Evolutionary conservation across 1,139 yeast species (phyloP).

Genomic region (Yamadazyma epiphylla): DNA sequence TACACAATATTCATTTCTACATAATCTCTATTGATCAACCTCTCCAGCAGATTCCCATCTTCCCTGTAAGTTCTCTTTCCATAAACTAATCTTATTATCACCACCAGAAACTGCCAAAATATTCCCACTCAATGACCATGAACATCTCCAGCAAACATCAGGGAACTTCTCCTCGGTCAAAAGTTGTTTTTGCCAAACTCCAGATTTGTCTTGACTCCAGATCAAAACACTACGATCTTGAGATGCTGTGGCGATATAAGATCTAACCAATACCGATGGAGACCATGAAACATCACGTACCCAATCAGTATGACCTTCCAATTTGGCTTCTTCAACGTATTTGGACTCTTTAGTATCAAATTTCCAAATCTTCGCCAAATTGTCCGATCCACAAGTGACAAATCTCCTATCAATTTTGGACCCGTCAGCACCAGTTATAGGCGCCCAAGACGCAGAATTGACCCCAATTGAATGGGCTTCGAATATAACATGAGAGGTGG

Average conservation of each 20-base stretch:
- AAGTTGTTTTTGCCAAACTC: constrained; percentile 76
- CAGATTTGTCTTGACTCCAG: constrained; percentile 75
- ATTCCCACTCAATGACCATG: constrained; percentile 96
- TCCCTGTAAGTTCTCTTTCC: constrained; percentile 94
- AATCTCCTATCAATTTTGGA: constrained; percentile 49
- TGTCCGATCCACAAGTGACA: constrained; percentile 95
- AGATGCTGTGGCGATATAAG: constrained; percentile 96
- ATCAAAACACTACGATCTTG: constrained; percentile 93
- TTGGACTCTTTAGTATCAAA: constrained; percentile 53
- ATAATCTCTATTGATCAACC: constrained; percentile 61
- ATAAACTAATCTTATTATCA: constrained; percentile 89
- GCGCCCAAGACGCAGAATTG: constrained; percentile 96
- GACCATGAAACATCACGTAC: constrained; percentile 99
- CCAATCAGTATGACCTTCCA: constrained; percentile 96
- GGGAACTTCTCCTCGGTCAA: constrained; percentile 83
- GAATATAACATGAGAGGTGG: constrained; percentile 60
- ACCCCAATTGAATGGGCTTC: constrained; percentile 92
- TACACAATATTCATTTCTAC: too few relatives aligned
- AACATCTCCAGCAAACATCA: constrained; percentile 97
- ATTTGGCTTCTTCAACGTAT: constrained; percentile 69
- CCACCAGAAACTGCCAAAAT: constrained; percentile 95
- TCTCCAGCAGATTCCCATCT: constrained; percentile 97
- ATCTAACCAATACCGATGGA: constrained; percentile 79
- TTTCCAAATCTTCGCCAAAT: constrained; percentile 88
- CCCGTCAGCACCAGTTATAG: constrained; percentile 44